Conservation (phyloP, 2,329 filamentous ascomycete species). For the Fusarium globosum region DNA sequence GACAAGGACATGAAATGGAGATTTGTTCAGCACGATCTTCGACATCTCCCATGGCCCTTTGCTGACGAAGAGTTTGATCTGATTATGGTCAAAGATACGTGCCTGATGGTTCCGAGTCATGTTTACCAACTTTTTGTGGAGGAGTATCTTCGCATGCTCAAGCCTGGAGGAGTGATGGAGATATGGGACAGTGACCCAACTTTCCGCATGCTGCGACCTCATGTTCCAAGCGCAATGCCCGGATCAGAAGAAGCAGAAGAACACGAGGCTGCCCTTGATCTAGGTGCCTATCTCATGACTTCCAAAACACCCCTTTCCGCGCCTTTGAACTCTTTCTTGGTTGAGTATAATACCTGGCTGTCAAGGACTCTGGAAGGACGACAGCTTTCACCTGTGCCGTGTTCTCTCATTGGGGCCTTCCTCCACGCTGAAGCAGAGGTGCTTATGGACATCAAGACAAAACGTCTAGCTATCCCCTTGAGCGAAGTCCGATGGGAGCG, state of each 20-base stretch:
- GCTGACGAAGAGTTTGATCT: constrained; percentile 84
- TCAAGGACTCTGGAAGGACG: constrained; percentile 78
- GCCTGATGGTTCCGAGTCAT: constrained; percentile 70
- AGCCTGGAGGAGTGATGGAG: constrained; percentile 82
- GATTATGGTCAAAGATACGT: constrained; percentile 87
- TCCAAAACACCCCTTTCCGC: constrained; percentile 84
- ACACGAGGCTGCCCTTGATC: constrained; percentile 72
- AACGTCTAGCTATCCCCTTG: constrained; percentile 86
- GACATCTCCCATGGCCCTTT: constrained; percentile 80
- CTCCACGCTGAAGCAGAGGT: constrained; percentile 83
- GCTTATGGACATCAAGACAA: constrained; percentile 75
- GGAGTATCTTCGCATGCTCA: constrained; percentile 81
- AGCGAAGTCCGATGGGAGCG: constrained; percentile 89
- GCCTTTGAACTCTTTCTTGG: constrained; percentile 83
- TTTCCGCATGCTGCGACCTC: constrained; percentile 84
- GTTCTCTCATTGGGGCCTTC: constrained; percentile 78
- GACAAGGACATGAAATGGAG: constrained; percentile 85
- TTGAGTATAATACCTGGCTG: constrained; percentile 87
- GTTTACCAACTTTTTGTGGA: constrained; percentile 69
- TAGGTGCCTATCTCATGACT: constrained; percentile 85
- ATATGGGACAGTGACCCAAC: constrained; percentile 91
- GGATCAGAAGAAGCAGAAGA: constrained; percentile 59
- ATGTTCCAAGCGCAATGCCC: constrained; percentile 66
- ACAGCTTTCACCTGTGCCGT: constrained; percentile 79
- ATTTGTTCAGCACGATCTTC: constrained; percentile 89